phyloP scores from a whole-genome alignment of 352 stramenopile species.

The Globisporangium parvum region DNA sequence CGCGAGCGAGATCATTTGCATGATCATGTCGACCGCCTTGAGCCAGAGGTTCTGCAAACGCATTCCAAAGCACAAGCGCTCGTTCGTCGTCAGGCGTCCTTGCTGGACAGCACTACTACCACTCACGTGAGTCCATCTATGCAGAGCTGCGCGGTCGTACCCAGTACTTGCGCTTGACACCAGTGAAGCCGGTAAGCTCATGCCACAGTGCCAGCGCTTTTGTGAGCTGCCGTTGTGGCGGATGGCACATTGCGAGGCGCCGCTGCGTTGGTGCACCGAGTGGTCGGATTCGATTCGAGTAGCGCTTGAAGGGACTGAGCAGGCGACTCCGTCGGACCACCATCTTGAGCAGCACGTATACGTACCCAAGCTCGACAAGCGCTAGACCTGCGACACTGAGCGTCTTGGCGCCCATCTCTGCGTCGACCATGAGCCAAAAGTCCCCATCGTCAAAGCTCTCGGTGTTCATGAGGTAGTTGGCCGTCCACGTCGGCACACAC shows the following conservation, averaged over 20 bases:
- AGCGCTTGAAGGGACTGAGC: no score
- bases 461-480: slow-evolving; percentile 10
- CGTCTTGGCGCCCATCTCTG: no score
- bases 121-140: no score
- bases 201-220: no score
- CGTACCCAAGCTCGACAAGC: not conserved
- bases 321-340: not conserved
- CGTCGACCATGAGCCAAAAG: slow-evolving; percentile 4
- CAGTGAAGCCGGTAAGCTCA: not conserved
- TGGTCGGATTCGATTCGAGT: no score
- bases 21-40: not conserved
- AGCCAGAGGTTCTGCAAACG: not conserved
- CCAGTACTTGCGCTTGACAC: not conserved
- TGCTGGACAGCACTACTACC: not conserved
- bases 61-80: no score
- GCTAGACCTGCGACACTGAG: not conserved
- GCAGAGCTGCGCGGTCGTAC: no score
- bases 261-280: no score
- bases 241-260: no score
- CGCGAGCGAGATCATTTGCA: not conserved
- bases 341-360: slow-evolving; percentile 3
- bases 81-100: no score
- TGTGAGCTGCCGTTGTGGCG: no score
- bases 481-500: not conserved
- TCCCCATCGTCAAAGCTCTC: not conserved